Conservation (phyloP, 768 basidiomycete genomes). For the Amanita phalloides region DNA sequence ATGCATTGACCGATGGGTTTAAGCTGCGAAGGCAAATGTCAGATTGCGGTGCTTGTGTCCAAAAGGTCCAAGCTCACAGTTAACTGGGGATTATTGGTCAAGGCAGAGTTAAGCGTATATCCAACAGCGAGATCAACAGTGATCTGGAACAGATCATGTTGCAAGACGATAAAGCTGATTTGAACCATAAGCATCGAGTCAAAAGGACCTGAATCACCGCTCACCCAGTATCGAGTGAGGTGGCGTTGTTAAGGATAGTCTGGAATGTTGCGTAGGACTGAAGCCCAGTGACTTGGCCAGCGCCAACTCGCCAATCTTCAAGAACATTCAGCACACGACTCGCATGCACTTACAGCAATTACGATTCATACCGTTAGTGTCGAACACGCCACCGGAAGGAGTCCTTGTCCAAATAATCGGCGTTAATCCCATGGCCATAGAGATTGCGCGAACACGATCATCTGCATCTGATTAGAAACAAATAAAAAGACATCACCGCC, state of each 20-base stretch:
- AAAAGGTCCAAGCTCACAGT: constrained; percentile 28
- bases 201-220: constrained; percentile 8
- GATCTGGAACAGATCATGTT: constrained; percentile 78
- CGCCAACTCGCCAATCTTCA: constrained; percentile 81
- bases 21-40: constrained; percentile 26
- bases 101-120: constrained; percentile 72
- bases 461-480: constrained; percentile 30
- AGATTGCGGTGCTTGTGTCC: neutral
- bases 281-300: constrained; percentile 57
- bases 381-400: constrained; percentile 43
- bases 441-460: constrained; percentile 86
- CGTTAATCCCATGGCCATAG: constrained; percentile 82
- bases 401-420: constrained; percentile 86
- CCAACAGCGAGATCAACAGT: constrained; percentile 87
- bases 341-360: neutral
- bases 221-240: constrained; percentile 48
- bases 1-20: constrained; percentile 75
- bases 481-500: neutral
- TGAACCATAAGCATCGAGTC: neutral
- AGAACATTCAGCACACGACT: neutral
- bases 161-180: constrained; percentile 72
- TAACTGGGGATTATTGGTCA: constrained; percentile 54
- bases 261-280: constrained; percentile 62
- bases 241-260: constrained; percentile 60
- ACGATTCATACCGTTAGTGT: constrained; percentile 53